phyloP scores from a whole-genome alignment of 345 rosid species.

The Populus euphratica region DNA sequence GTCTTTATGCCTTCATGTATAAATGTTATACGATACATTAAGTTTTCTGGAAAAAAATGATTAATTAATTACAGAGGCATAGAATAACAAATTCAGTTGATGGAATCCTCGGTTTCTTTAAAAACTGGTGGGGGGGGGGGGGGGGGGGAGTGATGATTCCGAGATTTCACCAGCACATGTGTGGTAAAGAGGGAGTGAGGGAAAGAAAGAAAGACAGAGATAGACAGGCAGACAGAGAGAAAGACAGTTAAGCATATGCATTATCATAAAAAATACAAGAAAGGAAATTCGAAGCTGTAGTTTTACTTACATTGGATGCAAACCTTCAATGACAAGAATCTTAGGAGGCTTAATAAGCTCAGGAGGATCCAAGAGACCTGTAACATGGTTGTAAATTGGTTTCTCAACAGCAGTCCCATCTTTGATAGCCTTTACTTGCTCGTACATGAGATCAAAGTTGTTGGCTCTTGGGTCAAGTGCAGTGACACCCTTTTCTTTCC shows the following conservation, averaged over 20 bases:
- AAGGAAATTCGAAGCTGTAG: neutral
- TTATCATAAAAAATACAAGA: neutral
- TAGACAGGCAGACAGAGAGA: neutral
- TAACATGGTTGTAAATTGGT: conserved; percentile 92
- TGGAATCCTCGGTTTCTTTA: neutral
- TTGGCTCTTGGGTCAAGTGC: conserved; percentile 94
- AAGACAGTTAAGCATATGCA: neutral
- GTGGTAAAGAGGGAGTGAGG: neutral
- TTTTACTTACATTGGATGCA: conserved; percentile 87
- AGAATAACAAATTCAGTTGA: neutral
- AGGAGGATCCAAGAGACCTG: conserved; percentile 86
- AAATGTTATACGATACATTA: neutral
- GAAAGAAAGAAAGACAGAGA: neutral
- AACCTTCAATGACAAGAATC: conserved; percentile 96
- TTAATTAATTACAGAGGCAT: neutral
- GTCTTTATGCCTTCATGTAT: neutral
- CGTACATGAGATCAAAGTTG: conserved; percentile 90
- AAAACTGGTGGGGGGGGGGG: neutral
- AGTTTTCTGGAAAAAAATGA: neutral
- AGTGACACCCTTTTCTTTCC: conserved; percentile 88
- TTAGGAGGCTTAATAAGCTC: conserved; percentile 90
- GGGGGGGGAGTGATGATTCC: neutral
- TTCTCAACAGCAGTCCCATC: conserved; percentile 71
- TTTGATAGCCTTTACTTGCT: conserved; percentile 87
- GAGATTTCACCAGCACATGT: neutral